Evolutionary conservation across 129 eudicot genomes (phyloP).

Genomic region (Flaveria ramosissima): DNA sequence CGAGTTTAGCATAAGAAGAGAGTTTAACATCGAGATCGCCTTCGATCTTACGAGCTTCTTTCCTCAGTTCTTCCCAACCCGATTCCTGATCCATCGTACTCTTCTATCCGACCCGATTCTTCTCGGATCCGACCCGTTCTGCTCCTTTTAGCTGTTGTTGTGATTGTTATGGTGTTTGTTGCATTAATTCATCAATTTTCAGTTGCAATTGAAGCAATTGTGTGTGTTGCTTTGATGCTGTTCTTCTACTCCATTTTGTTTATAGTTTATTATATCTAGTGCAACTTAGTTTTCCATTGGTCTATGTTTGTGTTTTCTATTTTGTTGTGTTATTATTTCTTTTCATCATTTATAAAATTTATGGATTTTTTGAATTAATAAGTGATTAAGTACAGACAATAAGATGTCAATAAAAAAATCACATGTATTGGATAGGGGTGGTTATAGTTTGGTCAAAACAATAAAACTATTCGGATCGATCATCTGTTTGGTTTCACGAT

Average conservation of each 20-base stretch:
- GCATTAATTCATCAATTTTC: neutral
- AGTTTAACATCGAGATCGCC: conserved; percentile 98
- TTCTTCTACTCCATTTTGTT: neutral
- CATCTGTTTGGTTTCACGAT: no score
- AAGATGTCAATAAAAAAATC: no score
- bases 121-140: conserved; percentile 38
- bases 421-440: no score
- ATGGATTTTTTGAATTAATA: no score
- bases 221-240: conserved; percentile 19
- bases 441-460: no score
- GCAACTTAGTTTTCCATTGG: no score
- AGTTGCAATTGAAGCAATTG: conserved; percentile 17
- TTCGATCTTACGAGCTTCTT: conserved; percentile 94
- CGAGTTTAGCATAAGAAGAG: conserved; percentile 91
- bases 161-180: neutral
- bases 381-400: no score
- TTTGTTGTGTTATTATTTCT: no score
- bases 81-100: conserved; percentile 73
- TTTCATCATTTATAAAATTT: no score
- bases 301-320: no score
- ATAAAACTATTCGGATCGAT: no score
- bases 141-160: neutral
- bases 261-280: neutral
- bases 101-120: conserved; percentile 28
- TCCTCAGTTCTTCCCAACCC: conserved; percentile 98